Percentiles rank a stretch among this genome's conserved stretches.
Evolutionary conservation across 164 flowering plant genomes (phyloP).

Genomic region (Malania oleifera): DNA sequence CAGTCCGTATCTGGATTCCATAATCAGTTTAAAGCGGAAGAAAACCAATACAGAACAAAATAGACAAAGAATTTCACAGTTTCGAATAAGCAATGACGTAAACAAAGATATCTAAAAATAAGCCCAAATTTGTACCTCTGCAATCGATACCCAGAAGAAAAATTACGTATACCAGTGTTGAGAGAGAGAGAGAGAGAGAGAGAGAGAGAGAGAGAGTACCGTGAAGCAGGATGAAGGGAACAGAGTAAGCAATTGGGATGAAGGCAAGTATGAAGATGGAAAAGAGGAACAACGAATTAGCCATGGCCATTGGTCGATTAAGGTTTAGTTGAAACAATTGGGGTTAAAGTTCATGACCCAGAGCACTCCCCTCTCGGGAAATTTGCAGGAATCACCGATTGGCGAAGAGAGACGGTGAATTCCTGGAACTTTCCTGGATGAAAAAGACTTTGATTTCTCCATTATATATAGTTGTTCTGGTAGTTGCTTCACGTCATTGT

Average conservation of each 20-base stretch:
- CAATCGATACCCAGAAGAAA: neutral
- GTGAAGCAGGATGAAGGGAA: conserved; percentile 68
- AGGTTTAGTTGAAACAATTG: too few species aligned
- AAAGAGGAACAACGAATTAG: neutral
- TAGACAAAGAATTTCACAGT: neutral
- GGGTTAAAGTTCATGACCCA: neutral
- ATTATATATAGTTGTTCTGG: too few species aligned
- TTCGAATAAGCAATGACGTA: neutral
- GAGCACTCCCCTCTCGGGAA: too few species aligned
- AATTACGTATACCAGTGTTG: too few species aligned
- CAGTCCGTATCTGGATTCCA: too few species aligned
- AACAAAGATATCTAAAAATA: neutral
- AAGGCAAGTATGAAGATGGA: conserved; percentile 15
- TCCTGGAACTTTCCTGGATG: too few species aligned
- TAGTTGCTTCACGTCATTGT: too few species aligned
- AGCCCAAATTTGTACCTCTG: neutral
- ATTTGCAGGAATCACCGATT: too few species aligned
- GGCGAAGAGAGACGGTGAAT: too few species aligned
- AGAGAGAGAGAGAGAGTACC: conserved; percentile 28
- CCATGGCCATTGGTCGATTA: conserved; percentile 12
- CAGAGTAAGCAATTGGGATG: conserved; percentile 30
- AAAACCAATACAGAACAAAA: neutral
- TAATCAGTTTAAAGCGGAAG: neutral
- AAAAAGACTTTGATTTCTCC: too few species aligned
- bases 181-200: neutral